Base-by-base conservation (phyloP, 192 early-diverging fungal genomes). In the Coemansia sp. region DNA sequence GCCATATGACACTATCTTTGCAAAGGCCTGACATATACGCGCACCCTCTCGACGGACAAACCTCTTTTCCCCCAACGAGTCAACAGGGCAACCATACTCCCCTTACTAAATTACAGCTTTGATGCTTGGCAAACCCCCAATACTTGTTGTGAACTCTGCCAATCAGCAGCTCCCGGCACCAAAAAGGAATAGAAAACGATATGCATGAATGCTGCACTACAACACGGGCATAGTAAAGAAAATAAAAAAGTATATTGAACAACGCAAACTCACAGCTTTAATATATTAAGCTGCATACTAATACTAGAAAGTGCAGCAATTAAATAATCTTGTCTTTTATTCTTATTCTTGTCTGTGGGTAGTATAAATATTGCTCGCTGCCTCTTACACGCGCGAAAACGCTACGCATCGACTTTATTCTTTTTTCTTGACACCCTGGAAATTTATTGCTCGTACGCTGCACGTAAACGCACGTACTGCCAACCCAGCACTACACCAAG, bases 1-100 rank as follows among this genome's bases (percentile, higher is more conserved):
- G n/a, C n/a, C 43, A 45, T 45, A 45, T 45, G 43, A 25, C 8
- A 12, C 21, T 53, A 56, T 26, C 28, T 26, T 30, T 44, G 9
- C 41, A 36, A 36, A 47, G 22, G 43, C 55, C 46, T 57, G 55
- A 47, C 45, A 57, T 57, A 57, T 57, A 57, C 44, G 55, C 44
- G 55, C 44, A 57, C 17, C 19, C 19, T 19, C n/a, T 56, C 31
- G 29, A 56, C 3, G 11, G 44, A 57, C 45, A 46, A 34, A 57
- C 5, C 15, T 36, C 15, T 5, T 36, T 36, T 5, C 11, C 32
- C 34, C 34, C 34, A 36, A 36, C 34, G 15, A 27, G 51, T 14
- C 27, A 17, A 38, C n/a, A 41, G 27, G 36, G 36, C 51, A 26
- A 53, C 27, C 27, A 17, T 27, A 19, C n/a, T n/a, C 36, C 17